These are phyloP conservation scores for Alloteropsis angusta DNA, from an alignment of 202 grass and related monocot species.

Conservation along the genomic window DNA sequence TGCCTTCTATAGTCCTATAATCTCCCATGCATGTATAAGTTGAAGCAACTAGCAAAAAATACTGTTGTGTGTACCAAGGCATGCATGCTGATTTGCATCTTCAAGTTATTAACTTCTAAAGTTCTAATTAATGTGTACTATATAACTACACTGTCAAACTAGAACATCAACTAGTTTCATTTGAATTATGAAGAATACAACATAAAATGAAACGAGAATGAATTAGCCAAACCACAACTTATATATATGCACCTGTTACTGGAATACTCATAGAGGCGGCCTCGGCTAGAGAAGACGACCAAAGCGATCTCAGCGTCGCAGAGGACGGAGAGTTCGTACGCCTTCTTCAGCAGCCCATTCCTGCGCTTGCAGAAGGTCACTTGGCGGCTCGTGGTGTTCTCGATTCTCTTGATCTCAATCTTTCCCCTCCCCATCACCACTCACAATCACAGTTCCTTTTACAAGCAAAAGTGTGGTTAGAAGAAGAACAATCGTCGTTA, in stretches of 20 bases:
- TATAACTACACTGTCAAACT: background rate
- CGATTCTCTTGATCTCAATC: slow-evolving; percentile 93
- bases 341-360: slow-evolving; percentile 85
- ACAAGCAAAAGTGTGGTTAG: background rate
- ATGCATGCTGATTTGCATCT: background rate
- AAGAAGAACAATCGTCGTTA: background rate
- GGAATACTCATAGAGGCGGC: slow-evolving; percentile 73
- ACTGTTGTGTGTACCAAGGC: background rate
- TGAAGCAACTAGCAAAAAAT: background rate
- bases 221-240: background rate
- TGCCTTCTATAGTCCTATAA: too few species aligned
- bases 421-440: slow-evolving; percentile 68
- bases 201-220: background rate
- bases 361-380: slow-evolving; percentile 91
- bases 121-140: too few species aligned
- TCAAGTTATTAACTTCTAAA: background rate
- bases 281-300: slow-evolving; percentile 67
- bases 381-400: slow-evolving; percentile 81
- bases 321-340: slow-evolving; percentile 71
- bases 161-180: background rate
- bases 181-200: background rate
- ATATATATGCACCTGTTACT: slow-evolving; percentile 43
- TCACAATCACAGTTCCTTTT: background rate
- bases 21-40: background rate
- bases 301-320: slow-evolving; percentile 82